Percentiles rank a stretch among this genome's conserved stretches.
These are phyloP conservation scores for Aspergillus amoenus DNA, from an alignment of 2,329 filamentous ascomycete genomes.

Conservation along the genomic window DNA sequence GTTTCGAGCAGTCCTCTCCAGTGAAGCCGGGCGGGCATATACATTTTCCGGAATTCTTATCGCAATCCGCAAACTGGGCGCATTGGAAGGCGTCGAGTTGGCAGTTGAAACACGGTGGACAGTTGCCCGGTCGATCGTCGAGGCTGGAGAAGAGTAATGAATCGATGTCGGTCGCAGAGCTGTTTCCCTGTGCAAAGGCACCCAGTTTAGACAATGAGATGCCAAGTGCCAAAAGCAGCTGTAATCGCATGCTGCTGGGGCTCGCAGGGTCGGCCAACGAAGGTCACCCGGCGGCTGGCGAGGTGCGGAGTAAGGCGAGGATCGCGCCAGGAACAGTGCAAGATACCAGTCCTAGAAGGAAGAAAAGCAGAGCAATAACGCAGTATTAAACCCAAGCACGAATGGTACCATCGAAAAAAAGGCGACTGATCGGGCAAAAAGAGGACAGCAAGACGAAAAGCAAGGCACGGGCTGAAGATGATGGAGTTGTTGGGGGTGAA, in stretches of 20 bases:
- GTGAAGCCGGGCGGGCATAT: slow-evolving; percentile 89
- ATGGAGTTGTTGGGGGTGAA: slow-evolving; percentile 12
- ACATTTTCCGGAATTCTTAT: slow-evolving; percentile 88
- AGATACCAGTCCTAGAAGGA: not conserved
- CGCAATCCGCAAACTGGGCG: slow-evolving; percentile 86
- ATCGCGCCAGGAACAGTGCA: slow-evolving; percentile 10
- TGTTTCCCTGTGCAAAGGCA: slow-evolving; percentile 46
- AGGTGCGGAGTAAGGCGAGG: slow-evolving; percentile 16
- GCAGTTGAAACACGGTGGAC: slow-evolving; percentile 82
- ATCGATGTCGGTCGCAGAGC: slow-evolving; percentile 60
- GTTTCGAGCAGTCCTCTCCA: slow-evolving; percentile 87
- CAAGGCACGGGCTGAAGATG: not conserved
- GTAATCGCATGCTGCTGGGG: slow-evolving; percentile 27
- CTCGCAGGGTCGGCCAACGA: slow-evolving; percentile 1
- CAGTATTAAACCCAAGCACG: not conserved
- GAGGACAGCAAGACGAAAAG: slow-evolving; percentile 1
- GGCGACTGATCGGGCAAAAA: not conserved
- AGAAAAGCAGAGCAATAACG: not conserved
- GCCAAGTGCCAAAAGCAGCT: slow-evolving; percentile 26
- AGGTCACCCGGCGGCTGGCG: slow-evolving; percentile 6
- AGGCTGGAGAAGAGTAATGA: slow-evolving; percentile 68
- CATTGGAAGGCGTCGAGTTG: slow-evolving; percentile 89
- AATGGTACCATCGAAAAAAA: not conserved
- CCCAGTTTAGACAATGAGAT: slow-evolving; percentile 23
- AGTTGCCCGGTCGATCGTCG: slow-evolving; percentile 63